Base-by-base conservation (phyloP, 768 basidiomycete genomes). In the Amanita thiersii region DNA sequence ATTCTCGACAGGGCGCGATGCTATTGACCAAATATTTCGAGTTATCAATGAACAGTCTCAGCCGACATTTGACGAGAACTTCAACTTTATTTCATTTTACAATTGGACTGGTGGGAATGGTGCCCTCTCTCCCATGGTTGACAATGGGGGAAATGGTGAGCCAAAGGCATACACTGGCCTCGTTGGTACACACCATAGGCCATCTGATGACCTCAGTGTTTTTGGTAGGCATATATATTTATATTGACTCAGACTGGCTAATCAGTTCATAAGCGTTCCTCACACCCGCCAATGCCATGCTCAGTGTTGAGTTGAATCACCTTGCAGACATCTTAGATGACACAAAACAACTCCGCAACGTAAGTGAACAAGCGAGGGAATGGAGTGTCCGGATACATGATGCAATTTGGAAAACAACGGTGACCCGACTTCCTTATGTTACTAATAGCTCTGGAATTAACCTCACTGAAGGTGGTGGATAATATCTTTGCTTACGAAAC, bases 281-380 rank as follows among this genome's bases (percentile, higher is more conserved):
- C 45, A 82, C 77, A 0, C 79, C 86, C 2, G 85, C 82, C 5
- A 88, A 88, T 58, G 86, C 85, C 5, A 86, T 88, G 83, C 64
- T 88, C 40, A 82, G 78, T 43, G 81, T 87, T 12, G 84, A 88
- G 53, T 58, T 86, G 31, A 60, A 51, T 5, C 65, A 85, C 50
- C 55, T 87, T 20, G 80, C 77, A 0, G 59, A 66, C 10, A 65
- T 87, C 18, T 62, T 88, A 21, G 77, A 82, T 47, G 55, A 59
- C 18, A 60, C 66, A 4, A 61, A 63, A 11, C 60, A 73, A 43
- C 62, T 71, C 23, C 58, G 56, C n/a, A 69, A 77, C 39, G 57
- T 81, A 44, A 77, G 75, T 41, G 47, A 53, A 40, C 62, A 70
- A 32, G 81, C 84, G 3, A 69, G 62, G 43, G 47, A 66, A 41